Conservation (phyloP, 1,284 basidiomycete species). For the Rhodotorula sp. region DNA sequence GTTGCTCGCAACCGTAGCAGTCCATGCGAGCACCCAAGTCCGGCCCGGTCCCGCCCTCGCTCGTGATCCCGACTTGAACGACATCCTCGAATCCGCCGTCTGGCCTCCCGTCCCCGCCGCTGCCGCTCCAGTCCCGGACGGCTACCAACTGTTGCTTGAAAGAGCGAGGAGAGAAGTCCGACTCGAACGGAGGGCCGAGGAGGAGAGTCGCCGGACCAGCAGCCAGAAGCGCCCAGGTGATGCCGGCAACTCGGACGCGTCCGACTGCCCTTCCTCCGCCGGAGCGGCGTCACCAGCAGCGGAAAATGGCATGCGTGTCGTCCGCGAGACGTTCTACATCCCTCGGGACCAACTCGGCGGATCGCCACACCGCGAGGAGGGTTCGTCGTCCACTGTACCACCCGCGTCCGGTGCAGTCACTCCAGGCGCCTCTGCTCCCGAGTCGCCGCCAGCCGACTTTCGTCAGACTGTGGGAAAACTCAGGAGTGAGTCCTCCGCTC, state of each 20-base stretch:
- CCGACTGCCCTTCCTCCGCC: too few species aligned
- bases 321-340: constrained; percentile 18
- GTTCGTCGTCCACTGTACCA: too few species aligned
- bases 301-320: background rate
- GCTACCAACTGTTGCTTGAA: background rate
- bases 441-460: constrained; percentile 13
- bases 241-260: background rate
- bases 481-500: background rate
- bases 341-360: background rate
- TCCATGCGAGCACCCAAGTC: background rate
- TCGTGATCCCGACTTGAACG: background rate
- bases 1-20: background rate
- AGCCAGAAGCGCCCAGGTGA: background rate
- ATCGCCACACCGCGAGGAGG: background rate
- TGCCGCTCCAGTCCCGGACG: background rate
- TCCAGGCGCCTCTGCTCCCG: too few species aligned
- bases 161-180: constrained; percentile 1
- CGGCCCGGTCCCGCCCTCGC: background rate
- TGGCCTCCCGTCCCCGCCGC: background rate
- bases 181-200: background rate
- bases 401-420: too few species aligned
- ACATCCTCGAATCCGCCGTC: background rate
- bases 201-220: background rate
- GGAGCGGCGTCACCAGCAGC: too few species aligned
- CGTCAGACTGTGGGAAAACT: constrained; percentile 25